phyloP scores from a whole-genome alignment of 1,284 basidiomycete species.

The Pseudozyma sp. region DNA sequence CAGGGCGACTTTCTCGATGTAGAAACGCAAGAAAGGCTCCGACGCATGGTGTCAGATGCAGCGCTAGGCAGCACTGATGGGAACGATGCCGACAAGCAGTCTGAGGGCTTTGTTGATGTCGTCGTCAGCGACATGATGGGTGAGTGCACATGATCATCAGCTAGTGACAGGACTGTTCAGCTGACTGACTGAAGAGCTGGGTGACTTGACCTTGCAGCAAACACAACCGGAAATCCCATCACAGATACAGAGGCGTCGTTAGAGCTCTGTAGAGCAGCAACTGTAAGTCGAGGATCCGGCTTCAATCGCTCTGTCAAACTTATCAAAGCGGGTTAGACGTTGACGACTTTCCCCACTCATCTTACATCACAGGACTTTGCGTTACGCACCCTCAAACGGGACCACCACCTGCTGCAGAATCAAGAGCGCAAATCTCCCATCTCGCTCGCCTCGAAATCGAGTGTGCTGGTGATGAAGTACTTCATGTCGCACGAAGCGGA shows the following conservation, averaged over 20 bases:
- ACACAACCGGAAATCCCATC: slow-evolving; percentile 50
- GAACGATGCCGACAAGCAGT: not conserved
- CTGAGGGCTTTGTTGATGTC: slow-evolving; percentile 51
- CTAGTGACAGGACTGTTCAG: not conserved
- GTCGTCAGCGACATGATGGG: slow-evolving; percentile 66
- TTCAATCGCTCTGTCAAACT: not conserved
- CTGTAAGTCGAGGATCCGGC: slow-evolving; percentile 6
- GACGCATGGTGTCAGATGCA: slow-evolving; percentile 13
- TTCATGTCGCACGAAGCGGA: slow-evolving; percentile 60
- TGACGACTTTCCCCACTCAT: not conserved
- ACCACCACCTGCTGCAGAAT: not conserved
- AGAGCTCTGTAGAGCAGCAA: slow-evolving; percentile 39
- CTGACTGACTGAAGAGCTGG: not conserved
- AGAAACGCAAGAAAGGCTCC: slow-evolving; percentile 23
- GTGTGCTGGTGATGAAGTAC: slow-evolving; percentile 53
- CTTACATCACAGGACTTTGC: slow-evolving; percentile 22
- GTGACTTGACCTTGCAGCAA: slow-evolving; percentile 14
- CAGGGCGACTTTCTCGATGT: slow-evolving; percentile 57
- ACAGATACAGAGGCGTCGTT: slow-evolving; percentile 50
- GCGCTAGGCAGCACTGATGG: not conserved
- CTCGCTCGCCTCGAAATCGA: slow-evolving; percentile 20
- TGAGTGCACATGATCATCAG: slow-evolving; percentile 11
- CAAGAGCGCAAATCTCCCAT: slow-evolving; percentile 6
- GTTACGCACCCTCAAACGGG: slow-evolving; percentile 15
- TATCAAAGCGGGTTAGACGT: not conserved